phyloP scores from a whole-genome alignment of 495 filamentous ascomycete species.

The Lasiosphaeria hispida region DNA sequence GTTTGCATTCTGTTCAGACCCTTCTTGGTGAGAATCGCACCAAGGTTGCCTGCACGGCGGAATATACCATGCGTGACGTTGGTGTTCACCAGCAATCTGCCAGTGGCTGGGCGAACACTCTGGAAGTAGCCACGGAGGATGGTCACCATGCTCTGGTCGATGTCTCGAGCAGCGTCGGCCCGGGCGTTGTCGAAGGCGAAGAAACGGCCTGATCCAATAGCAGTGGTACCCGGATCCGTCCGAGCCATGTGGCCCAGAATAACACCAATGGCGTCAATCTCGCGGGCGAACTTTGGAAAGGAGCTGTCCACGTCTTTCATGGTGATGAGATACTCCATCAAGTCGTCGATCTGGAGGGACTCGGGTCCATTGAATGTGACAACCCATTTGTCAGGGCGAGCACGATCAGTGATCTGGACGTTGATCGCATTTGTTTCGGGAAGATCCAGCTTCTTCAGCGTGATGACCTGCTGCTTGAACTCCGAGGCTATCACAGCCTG shows the following conservation, averaged over 20 bases:
- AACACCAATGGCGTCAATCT: conserved; percentile 50
- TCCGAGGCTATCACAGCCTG: conserved; percentile 54
- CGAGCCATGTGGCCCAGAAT: conserved; percentile 46
- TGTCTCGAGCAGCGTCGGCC: conserved; percentile 23
- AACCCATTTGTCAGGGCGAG: conserved; percentile 34
- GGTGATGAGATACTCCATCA: conserved; percentile 52
- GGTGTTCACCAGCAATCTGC: conserved; percentile 61
- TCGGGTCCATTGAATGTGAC: conserved; percentile 44
- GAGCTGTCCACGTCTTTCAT: conserved; percentile 37
- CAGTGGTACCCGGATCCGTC: conserved; percentile 21
- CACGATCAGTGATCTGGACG: conserved; percentile 44
- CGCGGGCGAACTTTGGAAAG: conserved; percentile 40
- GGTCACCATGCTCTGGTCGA: conserved; percentile 25
- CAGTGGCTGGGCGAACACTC: conserved; percentile 64
- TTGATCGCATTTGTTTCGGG: conserved; percentile 31
- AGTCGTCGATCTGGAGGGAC: conserved; percentile 44
- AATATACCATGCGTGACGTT: conserved; percentile 52
- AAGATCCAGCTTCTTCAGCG: conserved; percentile 36
- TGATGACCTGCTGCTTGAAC: conserved; percentile 53
- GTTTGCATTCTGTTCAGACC: conserved; percentile 8
- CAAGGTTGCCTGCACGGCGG: conserved; percentile 26
- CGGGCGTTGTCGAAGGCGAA: conserved; percentile 36
- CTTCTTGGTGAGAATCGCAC: conserved; percentile 20
- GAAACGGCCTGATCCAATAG: conserved; percentile 43
- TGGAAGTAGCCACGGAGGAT: conserved; percentile 64